Evolutionary conservation across 2,329 filamentous ascomycete species (phyloP), one percentile per base, ranked within the genome.

Genomic region (Epichloe sibirici): DNA sequence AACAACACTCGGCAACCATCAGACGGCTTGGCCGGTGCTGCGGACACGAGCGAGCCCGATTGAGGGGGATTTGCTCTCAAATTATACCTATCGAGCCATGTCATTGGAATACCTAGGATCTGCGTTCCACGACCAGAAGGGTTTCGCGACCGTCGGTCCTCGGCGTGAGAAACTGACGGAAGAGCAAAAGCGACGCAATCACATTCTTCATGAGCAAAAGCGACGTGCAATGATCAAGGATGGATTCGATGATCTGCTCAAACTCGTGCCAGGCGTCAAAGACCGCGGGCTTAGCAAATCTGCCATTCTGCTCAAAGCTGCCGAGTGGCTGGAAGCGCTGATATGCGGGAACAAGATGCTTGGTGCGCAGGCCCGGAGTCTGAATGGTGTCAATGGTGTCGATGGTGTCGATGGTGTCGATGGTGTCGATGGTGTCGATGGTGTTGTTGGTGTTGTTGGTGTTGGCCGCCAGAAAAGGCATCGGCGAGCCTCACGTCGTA

Each of bases 181-280:
- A 4, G 47, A 47, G 43, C 51, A 53, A 6, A 53, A 49, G 51
- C 39, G 51, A 11, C 46, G 40, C 3, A 49, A 50, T 15, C 51
- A 53, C 35, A 53, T 53, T 9, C 47, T 50, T 4, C 51, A 53
- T 5, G 48, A 50, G 47, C 35, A 49, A 17, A 53, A 50, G 35
- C 47, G 51, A 13, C 42, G 51, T 3, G 51, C 51, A 5, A 42
- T 50, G 34, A 49, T 53, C 42, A 50, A 53, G 34, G 43, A 53
- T 3, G 51, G 51, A 0, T 53, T 50, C n/a, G 35, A 50, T 2
- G 43, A 50, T 5, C 28, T 53, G 7, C 47, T 50, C 23, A 40
- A 42, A 2, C 23, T 50, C 11, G 42, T 53, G 15, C 51, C 51
- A 5, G 47, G 13, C n/a, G 2, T 47, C 5, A 50, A 28, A 17